These are phyloP conservation scores for Myriosclerotinia duriaeana DNA, from an alignment of 2,329 filamentous ascomycete genomes.

Conservation along the genomic window DNA sequence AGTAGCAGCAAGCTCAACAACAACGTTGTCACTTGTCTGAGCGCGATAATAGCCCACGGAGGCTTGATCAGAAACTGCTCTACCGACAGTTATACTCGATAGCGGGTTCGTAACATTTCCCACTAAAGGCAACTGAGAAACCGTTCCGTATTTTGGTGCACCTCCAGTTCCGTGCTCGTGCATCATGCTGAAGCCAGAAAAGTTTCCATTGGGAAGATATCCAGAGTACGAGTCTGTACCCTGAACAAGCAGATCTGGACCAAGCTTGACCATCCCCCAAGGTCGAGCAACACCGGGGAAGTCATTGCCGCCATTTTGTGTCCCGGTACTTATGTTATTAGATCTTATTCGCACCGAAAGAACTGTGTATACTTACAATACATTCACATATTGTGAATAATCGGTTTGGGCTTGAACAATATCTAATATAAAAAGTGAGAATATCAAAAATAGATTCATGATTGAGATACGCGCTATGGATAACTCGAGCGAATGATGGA, in stretches of 20 bases:
- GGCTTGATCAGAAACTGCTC: conserved; percentile 51
- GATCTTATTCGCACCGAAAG: neutral
- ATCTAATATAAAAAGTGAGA: neutral
- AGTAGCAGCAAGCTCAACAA: conserved; percentile 57
- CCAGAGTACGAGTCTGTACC: conserved; percentile 55
- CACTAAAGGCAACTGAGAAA: conserved; percentile 57
- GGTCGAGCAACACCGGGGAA: conserved; percentile 48
- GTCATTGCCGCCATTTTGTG: conserved; percentile 49
- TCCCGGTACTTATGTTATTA: conserved; percentile 30
- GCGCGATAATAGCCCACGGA: conserved; percentile 63
- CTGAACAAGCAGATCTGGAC: conserved; percentile 44
- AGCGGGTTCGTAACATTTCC: conserved; percentile 55
- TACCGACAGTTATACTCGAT: conserved; percentile 54
- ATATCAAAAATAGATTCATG: conserved; percentile 3
- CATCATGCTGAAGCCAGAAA: conserved; percentile 62
- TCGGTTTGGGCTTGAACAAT: conserved; percentile 24
- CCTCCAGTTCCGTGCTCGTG: conserved; percentile 68
- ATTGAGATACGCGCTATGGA: neutral
- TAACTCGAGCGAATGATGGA: neutral
- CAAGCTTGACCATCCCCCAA: conserved; percentile 49
- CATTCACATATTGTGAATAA: conserved; percentile 35
- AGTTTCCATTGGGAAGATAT: conserved; percentile 51
- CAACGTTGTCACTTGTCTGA: conserved; percentile 54
- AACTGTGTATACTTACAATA: conserved; percentile 29
- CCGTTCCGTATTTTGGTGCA: conserved; percentile 67